These are phyloP conservation scores for Talaromyces thailandensis DNA, from an alignment of 495 filamentous ascomycete genomes.

Conservation along the genomic window DNA sequence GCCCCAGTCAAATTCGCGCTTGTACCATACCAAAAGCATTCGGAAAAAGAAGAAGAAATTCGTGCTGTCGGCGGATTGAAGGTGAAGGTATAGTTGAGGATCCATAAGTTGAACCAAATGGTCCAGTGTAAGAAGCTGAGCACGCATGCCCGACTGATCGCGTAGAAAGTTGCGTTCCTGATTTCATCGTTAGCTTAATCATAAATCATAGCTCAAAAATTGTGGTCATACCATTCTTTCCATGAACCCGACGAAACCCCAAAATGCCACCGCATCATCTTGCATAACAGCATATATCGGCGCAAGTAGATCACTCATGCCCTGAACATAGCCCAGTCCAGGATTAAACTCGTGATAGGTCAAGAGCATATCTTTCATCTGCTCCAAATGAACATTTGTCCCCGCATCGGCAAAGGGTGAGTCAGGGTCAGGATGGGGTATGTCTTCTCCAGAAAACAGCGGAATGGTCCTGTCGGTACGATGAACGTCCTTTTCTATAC, in stretches of 20 bases:
- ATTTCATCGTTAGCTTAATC: background rate
- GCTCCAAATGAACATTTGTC: conserved; percentile 95
- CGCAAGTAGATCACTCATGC: conserved; percentile 94
- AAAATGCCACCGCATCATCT: conserved; percentile 94
- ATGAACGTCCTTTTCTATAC: conserved; percentile 95
- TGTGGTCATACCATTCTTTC: conserved; percentile 59
- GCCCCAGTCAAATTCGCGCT: conserved; percentile 86
- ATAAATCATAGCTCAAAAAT: background rate
- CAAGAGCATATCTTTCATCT: conserved; percentile 97
- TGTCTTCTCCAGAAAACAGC: conserved; percentile 93
- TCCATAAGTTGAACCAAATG: conserved; percentile 95
- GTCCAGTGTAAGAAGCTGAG: conserved; percentile 81
- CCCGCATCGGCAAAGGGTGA: conserved; percentile 86
- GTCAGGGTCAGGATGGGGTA: conserved; percentile 94
- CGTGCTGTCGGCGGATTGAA: conserved; percentile 82
- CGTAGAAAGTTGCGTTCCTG: conserved; percentile 91
- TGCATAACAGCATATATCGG: conserved; percentile 96
- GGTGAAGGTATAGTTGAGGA: conserved; percentile 82
- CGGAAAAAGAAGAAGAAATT: conserved; percentile 99
- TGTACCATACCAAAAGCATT: conserved; percentile 97
- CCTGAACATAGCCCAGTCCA: conserved; percentile 91
- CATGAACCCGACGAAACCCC: conserved; percentile 96
- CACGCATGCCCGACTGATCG: conserved; percentile 91
- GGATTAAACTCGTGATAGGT: conserved; percentile 97
- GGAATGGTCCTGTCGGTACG: conserved; percentile 89